A percentile compares a stretch with the other conserved stretches of the same genome.
Evolutionary conservation across 371 early-diverging fungal species (phyloP).

Genomic region (Phascolomyces articulosus): DNA sequence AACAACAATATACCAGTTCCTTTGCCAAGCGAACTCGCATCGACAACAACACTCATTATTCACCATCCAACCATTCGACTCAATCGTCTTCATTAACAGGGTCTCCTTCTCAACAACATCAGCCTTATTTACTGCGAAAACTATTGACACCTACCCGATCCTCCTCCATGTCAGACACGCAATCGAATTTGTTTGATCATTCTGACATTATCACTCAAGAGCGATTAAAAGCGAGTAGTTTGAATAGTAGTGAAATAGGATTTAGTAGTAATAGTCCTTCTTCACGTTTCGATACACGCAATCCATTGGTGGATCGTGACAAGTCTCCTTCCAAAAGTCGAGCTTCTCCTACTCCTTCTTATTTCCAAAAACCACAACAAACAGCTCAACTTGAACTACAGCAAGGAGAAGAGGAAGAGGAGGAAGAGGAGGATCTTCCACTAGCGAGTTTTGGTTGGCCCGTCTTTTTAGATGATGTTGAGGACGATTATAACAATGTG

Average conservation of each 20-base stretch:
- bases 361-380: no score
- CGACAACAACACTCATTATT: not conserved
- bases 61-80: no score
- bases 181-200: slow-evolving; percentile 11
- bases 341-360: no score
- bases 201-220: slow-evolving; percentile 8
- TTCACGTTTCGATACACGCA: no score
- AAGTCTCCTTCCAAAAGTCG: no score
- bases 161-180: not conserved
- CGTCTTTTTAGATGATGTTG: not conserved
- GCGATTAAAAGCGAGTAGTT: slow-evolving; percentile 5
- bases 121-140: not conserved
- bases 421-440: not conserved
- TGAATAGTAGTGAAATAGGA: not conserved
- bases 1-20: not conserved
- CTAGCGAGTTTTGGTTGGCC: not conserved
- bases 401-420: no score
- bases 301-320: not conserved
- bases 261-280: not conserved
- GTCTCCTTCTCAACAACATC: no score
- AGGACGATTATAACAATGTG: not conserved
- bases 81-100: no score
- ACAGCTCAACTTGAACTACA: no score
- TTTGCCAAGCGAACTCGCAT: slow-evolving; percentile 4
- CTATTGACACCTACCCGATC: slow-evolving; percentile 2